A percentile compares a stretch with the other conserved stretches of the same genome.
phyloP scores from a whole-genome alignment of 2,329 filamentous ascomycete species.

The Stachybotrys chlorohalonatus region DNA sequence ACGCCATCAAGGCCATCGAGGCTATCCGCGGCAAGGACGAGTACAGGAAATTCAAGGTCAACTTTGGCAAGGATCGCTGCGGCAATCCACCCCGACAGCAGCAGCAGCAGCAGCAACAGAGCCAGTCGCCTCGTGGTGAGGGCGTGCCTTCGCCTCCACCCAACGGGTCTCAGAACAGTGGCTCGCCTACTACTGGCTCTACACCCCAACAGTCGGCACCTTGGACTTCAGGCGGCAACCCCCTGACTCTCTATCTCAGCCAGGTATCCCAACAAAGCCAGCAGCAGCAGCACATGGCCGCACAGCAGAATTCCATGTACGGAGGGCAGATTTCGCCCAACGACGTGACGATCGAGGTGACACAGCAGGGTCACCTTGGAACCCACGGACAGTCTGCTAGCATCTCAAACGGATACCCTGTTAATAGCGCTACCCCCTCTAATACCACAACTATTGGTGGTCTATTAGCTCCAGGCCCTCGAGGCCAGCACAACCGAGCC shows the following conservation, averaged over 20 bases:
- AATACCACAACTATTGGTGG: conserved; percentile 65
- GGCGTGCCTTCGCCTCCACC: conserved; percentile 47
- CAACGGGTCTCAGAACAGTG: conserved; percentile 52
- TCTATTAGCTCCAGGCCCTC: conserved; percentile 60
- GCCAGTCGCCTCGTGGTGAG: conserved; percentile 58
- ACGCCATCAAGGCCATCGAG: conserved; percentile 98
- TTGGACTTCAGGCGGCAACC: conserved; percentile 78
- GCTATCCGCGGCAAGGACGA: conserved; percentile 90
- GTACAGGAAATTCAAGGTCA: conserved; percentile 98
- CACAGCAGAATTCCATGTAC: conserved; percentile 75
- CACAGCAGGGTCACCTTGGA: conserved; percentile 50
- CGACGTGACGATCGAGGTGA: conserved; percentile 48
- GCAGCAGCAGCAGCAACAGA: conserved; percentile 35
- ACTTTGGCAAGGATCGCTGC: conserved; percentile 97
- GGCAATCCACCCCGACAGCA: conserved; percentile 86
- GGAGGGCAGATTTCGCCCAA: conserved; percentile 54
- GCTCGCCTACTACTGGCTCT: conserved; percentile 43
- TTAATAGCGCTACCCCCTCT: conserved; percentile 35
- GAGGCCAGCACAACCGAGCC: conserved; percentile 64
- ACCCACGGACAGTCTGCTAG: conserved; percentile 58
- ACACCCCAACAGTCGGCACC: conserved; percentile 60
- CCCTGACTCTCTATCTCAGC: conserved; percentile 85
- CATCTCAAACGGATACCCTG: conserved; percentile 55
- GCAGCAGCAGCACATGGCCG: conserved; percentile 62
- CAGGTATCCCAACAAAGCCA: conserved; percentile 68